Evolutionary conservation across 2,329 filamentous ascomycete species (phyloP), one percentile per base, ranked within the genome.

Genomic region (Lecanosticta acicola): DNA sequence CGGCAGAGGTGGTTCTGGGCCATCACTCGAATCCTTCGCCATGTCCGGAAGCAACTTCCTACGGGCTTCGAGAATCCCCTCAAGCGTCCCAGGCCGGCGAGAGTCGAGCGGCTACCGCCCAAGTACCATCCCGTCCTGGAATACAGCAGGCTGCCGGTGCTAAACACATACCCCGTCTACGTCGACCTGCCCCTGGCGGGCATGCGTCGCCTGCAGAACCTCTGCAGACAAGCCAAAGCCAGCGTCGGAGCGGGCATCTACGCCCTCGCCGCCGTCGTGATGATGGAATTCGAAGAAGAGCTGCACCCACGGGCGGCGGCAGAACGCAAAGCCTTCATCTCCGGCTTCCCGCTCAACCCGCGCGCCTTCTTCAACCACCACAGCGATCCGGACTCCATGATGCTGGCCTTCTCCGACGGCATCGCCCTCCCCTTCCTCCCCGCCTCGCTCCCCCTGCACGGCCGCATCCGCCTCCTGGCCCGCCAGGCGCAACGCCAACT

Each of bases 1-100:
- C 56, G 67, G 16, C 62, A 67, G 54, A 61, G 71, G 39, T 74
- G 71, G 71, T 72, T 71, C 53, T 74, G 72, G 72, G 64, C 66
- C 4, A 63, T 75, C 5, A 64, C 69, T 7, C 60, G 70, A 16
- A 64, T 74, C 5, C 60, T 74, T 13, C 58, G 71, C 4, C 68
- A 73, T 43, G 64, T 72, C 1, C 56, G 66, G 4, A 68, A 60
- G 37, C 61, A 66, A 1, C 58, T 68, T 1, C 65, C 67, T 10
- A 59, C 58, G 5, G 68, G 67, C 1, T 71, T 75, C 45, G 20
- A 56, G 2, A 74, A 73, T 45, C 72, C 72, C 0, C 56, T 74
- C 3, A 55, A 57, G 13, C 57, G 68, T 13, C 13, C 17, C 1
- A 42, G 45, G 5, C 24, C 42, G 13, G 29, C 37, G 18, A n/a